phyloP scores from a whole-genome alignment of 2,329 filamentous ascomycete species.

The Neophaeococcomyces mojaviensis region DNA sequence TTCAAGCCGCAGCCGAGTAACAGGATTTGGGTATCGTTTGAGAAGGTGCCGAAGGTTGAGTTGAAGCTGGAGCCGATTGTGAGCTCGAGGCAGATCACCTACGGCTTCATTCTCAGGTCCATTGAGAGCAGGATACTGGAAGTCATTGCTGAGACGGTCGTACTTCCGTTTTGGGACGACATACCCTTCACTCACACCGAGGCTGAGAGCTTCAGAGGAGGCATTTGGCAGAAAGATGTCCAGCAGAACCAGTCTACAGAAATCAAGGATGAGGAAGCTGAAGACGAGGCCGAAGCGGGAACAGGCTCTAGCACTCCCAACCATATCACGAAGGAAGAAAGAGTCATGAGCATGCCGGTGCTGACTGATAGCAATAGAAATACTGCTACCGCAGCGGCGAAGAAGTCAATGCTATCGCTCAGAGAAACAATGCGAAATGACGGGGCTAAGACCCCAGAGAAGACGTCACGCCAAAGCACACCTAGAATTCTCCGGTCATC shows the following conservation, averaged over 20 bases:
- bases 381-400: slow-evolving; percentile 31
- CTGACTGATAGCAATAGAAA: slow-evolving; percentile 33
- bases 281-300: slow-evolving; percentile 24
- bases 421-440: slow-evolving; percentile 19
- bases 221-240: slow-evolving; percentile 58
- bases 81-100: slow-evolving; percentile 90
- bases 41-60: slow-evolving; percentile 87
- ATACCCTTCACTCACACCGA: slow-evolving; percentile 80
- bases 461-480: slow-evolving; percentile 34
- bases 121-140: slow-evolving; percentile 95
- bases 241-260: slow-evolving; percentile 19
- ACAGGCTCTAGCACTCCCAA: slow-evolving; percentile 15
- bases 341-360: slow-evolving; percentile 30
- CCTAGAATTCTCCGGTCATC: slow-evolving; percentile 53
- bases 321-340: slow-evolving; percentile 23
- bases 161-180: slow-evolving; percentile 94
- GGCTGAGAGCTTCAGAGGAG: slow-evolving; percentile 71
- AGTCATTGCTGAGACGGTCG: slow-evolving; percentile 83
- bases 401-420: slow-evolving; percentile 21
- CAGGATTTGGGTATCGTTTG: slow-evolving; percentile 90
- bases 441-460: slow-evolving; percentile 13
- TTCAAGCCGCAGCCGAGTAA: slow-evolving; percentile 96
- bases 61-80: slow-evolving; percentile 94
- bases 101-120: slow-evolving; percentile 79
- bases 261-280: slow-evolving; percentile 26